phyloP scores from a whole-genome alignment of 305 asterid species.

The Fraxinus sp. region DNA sequence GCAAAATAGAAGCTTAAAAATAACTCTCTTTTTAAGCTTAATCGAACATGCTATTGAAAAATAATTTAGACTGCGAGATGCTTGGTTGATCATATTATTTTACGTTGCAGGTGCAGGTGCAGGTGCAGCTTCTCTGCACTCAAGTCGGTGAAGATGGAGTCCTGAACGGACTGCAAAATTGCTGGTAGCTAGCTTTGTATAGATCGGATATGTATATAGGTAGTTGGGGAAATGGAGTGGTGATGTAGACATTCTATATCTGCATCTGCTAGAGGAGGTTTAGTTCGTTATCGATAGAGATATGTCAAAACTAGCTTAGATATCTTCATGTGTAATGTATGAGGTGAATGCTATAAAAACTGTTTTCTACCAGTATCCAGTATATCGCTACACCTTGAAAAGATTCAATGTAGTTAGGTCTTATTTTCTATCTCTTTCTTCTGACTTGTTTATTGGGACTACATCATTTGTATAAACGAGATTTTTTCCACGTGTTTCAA shows the following conservation, averaged over 20 bases:
- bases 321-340: not conserved
- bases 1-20: too few relatives aligned
- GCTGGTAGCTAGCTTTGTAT: constrained; percentile 40
- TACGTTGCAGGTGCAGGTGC: constrained; percentile 31
- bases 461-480: not conserved
- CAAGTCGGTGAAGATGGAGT: constrained; percentile 68
- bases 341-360: not conserved
- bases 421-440: too few relatives aligned
- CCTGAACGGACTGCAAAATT: constrained; percentile 38
- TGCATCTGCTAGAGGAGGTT: constrained; percentile 20
- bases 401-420: not conserved
- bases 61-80: not conserved
- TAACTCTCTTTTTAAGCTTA: not conserved
- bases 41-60: not conserved
- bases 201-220: constrained; percentile 14
- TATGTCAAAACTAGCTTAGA: not conserved
- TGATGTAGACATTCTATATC: constrained; percentile 24
- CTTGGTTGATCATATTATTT: not conserved
- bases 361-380: not conserved
- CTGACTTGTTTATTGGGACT: too few relatives aligned
- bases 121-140: constrained; percentile 73
- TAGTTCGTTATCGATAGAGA: not conserved
- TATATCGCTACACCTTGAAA: not conserved
- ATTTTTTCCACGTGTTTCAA: not conserved
- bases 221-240: constrained; percentile 19